phyloP scores from a whole-genome alignment of 768 basidiomycete species.

The Russula foetens region DNA sequence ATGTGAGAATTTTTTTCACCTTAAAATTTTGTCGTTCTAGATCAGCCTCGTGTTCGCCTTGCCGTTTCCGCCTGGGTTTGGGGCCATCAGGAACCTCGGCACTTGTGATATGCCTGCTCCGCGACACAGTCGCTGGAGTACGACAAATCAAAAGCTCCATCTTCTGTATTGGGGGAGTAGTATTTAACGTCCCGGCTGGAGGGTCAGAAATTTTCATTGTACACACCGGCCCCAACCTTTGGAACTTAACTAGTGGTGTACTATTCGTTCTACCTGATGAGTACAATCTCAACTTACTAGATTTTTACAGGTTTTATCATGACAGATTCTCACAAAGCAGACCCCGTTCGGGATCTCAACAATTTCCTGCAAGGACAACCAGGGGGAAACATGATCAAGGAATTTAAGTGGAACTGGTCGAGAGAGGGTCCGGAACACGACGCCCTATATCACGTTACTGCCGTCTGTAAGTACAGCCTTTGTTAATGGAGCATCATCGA shows the following conservation, averaged over 20 bases:
- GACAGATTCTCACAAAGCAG: not conserved
- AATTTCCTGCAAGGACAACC: not conserved
- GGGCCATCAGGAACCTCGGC: too few relatives aligned
- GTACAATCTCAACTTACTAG: not conserved
- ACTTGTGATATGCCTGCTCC: too few relatives aligned
- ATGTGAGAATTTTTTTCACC: too few relatives aligned
- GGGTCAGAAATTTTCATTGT: too few relatives aligned
- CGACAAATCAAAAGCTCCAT: too few relatives aligned
- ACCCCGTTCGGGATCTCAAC: conserved; percentile 6
- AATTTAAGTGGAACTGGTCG: rapidly evolving
- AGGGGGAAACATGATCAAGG: conserved; percentile 2
- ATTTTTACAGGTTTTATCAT: not conserved
- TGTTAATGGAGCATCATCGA: not conserved
- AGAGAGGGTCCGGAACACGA: conserved; percentile 5
- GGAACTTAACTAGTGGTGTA: not conserved
- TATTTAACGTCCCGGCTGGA: too few relatives aligned
- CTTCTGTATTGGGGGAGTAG: too few relatives aligned
- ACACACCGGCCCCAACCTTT: not conserved
- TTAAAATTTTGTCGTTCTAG: too few relatives aligned
- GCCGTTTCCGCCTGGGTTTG: too few relatives aligned
- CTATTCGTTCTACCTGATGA: not conserved
- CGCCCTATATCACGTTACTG: not conserved
- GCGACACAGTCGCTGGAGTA: not conserved
- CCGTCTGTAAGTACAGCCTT: conserved; percentile 1
- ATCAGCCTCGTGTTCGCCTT: too few relatives aligned